Evolutionary conservation across 805 yeast species (phyloP), one percentile per base, ranked within the genome.

Genomic region (Saturnispora quitensis): DNA sequence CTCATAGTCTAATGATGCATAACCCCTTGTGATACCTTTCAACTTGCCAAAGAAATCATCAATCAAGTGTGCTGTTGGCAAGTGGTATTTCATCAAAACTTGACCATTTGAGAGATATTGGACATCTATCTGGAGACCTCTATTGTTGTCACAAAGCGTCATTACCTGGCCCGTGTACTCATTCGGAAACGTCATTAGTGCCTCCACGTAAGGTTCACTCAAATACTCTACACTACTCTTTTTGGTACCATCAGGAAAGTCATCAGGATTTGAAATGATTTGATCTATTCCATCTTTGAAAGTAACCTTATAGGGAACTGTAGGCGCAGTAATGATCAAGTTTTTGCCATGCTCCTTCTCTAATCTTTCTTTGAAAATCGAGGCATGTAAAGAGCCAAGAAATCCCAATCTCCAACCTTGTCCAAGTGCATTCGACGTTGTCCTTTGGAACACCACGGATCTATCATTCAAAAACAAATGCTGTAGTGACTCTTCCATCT

Each of bases 321-420:
- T 90, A 1, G 99, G 97, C 9, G 95, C 90, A 0, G 98, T 93
- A 53, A 91, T 82, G 54, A 91, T 89, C 56, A 91, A 76, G 55
- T 88, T 84, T 1, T 96, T 89, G 6, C 98, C 98, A 62, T 93
- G 90, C 65, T 91, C 99, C 56, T 86, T 88, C 59, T 89, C 95
- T 53, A 91, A 72, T 48, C 99, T 73, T 60, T 93, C 97, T 60
- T 86, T 85, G 68, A 91, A 91, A 1, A 91, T 97, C 9, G 95
- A 84, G 0, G 98, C 97, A 71, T 91, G 99, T 34, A 91, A 69
- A 0, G 97, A 88, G 0, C 99, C 99, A 31, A 91, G 70, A 63
- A 91, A 91, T 1, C 99, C 99, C 35, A 91, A 70, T 67, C 98
- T 80, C 99, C 99, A 91, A 35, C 99, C 99, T 62, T 90, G 93